Base-by-base conservation (phyloP, 805 yeast species). In the Candida berthetii region DNA sequence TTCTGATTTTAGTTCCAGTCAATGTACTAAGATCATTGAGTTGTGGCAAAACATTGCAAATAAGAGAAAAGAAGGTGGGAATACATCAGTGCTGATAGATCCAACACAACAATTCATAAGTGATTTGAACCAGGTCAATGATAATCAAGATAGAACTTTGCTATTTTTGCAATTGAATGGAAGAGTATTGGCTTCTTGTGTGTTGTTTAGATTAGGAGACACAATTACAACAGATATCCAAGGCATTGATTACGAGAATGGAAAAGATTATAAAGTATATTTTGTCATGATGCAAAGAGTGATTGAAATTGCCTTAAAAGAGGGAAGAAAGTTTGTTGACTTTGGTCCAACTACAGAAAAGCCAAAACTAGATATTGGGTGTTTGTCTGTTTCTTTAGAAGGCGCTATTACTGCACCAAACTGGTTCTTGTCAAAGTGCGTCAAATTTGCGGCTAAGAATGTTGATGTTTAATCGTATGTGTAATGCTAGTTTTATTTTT, bases 221-320 rank as follows among this genome's bases (percentile, higher is more conserved):
- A 69, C 74, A 1, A 62, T 68, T 33, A 68, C 74, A 3, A 64
- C 71, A 7, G 74, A 68, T 45, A 53, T 68, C 13, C 74, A 68
- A 48, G 74, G 74, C 5, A 52, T 68, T 19, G 65, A 69, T 40
- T 68, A 66, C 38, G 72, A 66, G 15, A 46, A 43, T 18, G 65
- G 65, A 10, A 58, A 68, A 25, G 52, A 62, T 35, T 63, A 62
- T 46, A 68, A 65, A 44, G 72, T 71, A 3, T 68, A 68, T 44
- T 68, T 68, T 52, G 74, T 68, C 17, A 69, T 69, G 73, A 68
- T 68, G 73, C 72, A 68, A 50, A 61, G 64, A 35, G 67, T 68
- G 14, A 66, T 68, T 20, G 52, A 54, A 18, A 65, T 67, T 15
- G 74, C 71, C 0, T 45, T 68, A 39, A 52, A 51, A 36, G 68